Evolutionary conservation across 768 basidiomycete species (phyloP).

Genomic region (Auriscalpium microsporum): DNA sequence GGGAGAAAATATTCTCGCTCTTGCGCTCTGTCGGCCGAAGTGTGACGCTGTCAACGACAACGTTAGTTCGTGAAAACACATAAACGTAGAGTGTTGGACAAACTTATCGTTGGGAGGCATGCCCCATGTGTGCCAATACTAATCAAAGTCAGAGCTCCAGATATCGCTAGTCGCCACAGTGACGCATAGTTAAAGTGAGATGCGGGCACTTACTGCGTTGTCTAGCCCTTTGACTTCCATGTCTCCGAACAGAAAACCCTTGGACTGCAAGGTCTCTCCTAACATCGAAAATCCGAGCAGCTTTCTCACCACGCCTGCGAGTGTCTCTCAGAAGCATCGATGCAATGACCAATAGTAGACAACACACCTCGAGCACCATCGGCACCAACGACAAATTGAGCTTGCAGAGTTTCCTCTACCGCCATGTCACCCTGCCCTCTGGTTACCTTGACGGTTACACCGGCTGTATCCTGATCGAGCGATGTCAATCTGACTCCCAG

Average conservation of each 20-base stretch:
- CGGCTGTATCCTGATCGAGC: not conserved
- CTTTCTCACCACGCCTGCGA: not conserved
- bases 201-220: no score
- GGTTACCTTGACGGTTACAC: not conserved
- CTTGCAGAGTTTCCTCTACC: not conserved
- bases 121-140: not conserved
- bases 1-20: not conserved
- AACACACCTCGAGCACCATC: constrained; percentile 6
- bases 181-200: no score
- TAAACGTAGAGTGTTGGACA: no score
- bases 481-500: not conserved
- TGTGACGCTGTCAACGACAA: not conserved
- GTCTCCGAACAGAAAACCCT: constrained; percentile 1
- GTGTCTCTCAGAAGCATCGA: not conserved
- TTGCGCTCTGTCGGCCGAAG: not conserved
- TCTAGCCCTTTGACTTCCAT: not conserved
- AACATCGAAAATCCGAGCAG: not conserved
- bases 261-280: not conserved
- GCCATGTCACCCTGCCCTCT: no score
- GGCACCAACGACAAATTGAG: constrained; percentile 1
- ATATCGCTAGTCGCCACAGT: no score
- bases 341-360: not conserved
- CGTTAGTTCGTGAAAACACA: no score
- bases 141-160: no score
- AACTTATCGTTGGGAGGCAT: not conserved